Base-by-base conservation (phyloP, 2,329 filamentous ascomycete species). In the Xylaria sp. region DNA sequence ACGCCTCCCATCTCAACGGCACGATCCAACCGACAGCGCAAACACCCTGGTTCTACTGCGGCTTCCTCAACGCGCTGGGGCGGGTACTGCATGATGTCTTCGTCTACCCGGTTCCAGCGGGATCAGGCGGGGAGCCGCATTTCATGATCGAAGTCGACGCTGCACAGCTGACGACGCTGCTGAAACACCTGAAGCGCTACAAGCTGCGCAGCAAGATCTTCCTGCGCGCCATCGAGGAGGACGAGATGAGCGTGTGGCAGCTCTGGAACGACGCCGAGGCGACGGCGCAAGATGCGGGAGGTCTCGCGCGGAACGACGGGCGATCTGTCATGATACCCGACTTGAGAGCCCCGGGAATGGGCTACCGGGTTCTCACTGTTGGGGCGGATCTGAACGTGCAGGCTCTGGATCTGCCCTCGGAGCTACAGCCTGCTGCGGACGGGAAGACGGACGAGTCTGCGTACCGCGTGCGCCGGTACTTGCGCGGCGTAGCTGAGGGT, bases 61-160 rank as follows among this genome's bases (percentile, higher is more conserved):
- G 90, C 0, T 97, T 99, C 76, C 85, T 99, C 49, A 97, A 92
- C 73, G 93, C 95, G 7, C 88, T 89, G 68, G 96, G 96, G 49
- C 88, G 94, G 66, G 87, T 99, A 10, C 83, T 97, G 51, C 88
- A 95, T 82, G 96, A 99, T 81, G 92, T 94, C 61, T 97, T 98
- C 80, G 85, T 99, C 57, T 97, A 97, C 83, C 91, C 90, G 0
- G 82, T 88, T 71, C 76, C 81, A 54, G 76, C 79, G 56, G 74
- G 74, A 26, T 53, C 75, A 15, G 66, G 62, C 51, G 74, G 74
- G 72, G 62, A 75, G 15, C 81, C 84, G 70, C 84, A 85, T 36
- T 95, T 92, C 84, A 80, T 97, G 67, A 85, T 99, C 68, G 96
- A 99, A 77, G 92, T 94, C 13, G 94, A 97, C 80, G 88, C 88